Conservation (phyloP, 352 stramenopile genomes). For the Phytopythium helicoides region DNA sequence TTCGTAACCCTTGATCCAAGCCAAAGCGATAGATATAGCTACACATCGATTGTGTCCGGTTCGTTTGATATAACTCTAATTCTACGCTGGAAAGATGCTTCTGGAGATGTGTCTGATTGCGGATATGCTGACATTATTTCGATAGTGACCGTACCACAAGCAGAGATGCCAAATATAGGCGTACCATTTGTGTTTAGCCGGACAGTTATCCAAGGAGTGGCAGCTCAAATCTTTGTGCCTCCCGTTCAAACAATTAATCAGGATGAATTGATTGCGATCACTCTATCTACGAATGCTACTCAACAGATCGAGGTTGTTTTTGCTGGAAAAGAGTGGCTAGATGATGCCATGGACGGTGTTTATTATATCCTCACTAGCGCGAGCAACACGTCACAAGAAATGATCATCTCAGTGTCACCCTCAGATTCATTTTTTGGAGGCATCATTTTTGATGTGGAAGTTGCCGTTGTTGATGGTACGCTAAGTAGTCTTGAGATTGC, state of each 20-base stretch:
- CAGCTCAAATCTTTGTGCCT: too few species aligned
- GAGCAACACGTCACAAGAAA: slow-evolving; percentile 6
- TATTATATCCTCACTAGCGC: slow-evolving; percentile 10
- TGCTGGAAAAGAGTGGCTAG: slow-evolving; percentile 5
- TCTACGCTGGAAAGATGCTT: not conserved
- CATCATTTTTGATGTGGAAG: slow-evolving; percentile 17
- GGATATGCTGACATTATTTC: too few species aligned
- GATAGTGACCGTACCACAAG: too few species aligned
- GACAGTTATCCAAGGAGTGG: too few species aligned
- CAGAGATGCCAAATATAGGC: too few species aligned
- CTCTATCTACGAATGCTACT: slow-evolving; percentile 12
- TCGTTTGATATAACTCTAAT: not conserved
- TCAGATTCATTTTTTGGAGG: slow-evolving; percentile 15
- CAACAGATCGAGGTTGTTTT: slow-evolving; percentile 11
- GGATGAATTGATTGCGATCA: slow-evolving; percentile 13
- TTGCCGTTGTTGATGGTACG: slow-evolving; percentile 7
- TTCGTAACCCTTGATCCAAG: not conserved
- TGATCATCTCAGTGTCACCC: slow-evolving; percentile 18
- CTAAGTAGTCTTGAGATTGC: slow-evolving; percentile 8
- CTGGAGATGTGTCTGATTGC: too few species aligned
- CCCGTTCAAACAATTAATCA: too few species aligned
- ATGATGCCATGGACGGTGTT: not conserved
- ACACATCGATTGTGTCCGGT: not conserved
- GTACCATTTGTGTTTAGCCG: too few species aligned
- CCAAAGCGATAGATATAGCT: not conserved